Conservation (phyloP, 2,329 filamentous ascomycete species). For the Fusarium odoratissimum region DNA sequence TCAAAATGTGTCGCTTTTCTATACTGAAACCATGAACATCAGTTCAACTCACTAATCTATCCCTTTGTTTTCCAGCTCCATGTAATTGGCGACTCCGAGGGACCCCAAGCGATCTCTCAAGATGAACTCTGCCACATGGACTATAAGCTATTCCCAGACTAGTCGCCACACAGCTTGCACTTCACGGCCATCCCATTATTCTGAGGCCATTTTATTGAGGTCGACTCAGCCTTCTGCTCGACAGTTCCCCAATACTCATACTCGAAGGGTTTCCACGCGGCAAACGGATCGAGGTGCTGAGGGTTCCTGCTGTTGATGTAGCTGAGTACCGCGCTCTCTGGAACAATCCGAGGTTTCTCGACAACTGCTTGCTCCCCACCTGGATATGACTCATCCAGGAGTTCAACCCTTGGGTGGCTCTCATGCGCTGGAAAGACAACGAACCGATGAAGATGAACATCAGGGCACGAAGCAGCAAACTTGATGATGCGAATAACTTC, state of each 20-base stretch:
- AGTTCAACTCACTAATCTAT: background rate
- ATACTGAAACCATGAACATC: background rate
- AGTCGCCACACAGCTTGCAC: background rate
- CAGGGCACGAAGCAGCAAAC: background rate
- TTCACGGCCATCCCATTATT: background rate
- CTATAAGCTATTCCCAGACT: background rate
- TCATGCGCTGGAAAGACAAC: background rate
- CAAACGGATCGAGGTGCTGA: background rate
- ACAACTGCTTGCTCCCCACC: too few species aligned
- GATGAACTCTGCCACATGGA: background rate
- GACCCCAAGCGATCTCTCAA: background rate
- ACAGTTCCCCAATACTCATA: background rate
- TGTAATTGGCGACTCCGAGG: background rate
- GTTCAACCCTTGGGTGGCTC: background rate
- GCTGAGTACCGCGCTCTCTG: background rate
- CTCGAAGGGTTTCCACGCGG: background rate
- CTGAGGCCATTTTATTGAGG: background rate
- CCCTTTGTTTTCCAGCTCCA: background rate
- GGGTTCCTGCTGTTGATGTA: conserved; percentile 3
- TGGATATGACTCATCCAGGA: background rate
- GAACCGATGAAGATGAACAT: conserved; percentile 10
- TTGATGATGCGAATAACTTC: background rate
- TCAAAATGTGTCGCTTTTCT: background rate
- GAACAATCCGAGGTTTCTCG: background rate
- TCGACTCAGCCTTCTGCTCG: background rate